A percentile compares a stretch with the other conserved stretches of the same genome.
phyloP scores from a whole-genome alignment of 2,329 filamentous ascomycete species.

The Trichoderma asperellum region DNA sequence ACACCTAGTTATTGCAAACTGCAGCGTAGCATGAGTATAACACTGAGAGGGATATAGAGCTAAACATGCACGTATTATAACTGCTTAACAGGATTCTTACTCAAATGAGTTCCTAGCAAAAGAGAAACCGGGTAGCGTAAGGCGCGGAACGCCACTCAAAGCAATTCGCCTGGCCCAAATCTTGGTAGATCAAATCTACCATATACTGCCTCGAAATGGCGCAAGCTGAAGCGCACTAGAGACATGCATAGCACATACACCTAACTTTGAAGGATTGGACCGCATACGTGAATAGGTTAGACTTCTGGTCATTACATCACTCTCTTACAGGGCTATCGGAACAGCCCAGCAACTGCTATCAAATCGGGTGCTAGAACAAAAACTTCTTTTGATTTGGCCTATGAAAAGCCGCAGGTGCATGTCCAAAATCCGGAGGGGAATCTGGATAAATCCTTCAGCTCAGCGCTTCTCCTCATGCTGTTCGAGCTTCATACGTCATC shows the following conservation, averaged over 20 bases:
- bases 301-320: conserved; percentile 21
- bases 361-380: not conserved
- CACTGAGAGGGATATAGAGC: too few species aligned
- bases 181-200: too few species aligned
- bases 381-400: not conserved
- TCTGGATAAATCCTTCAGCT: conserved; percentile 10
- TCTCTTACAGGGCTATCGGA: not conserved
- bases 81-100: too few species aligned
- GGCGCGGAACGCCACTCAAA: not conserved
- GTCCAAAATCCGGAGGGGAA: not conserved
- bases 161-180: not conserved
- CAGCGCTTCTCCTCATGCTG: not conserved
- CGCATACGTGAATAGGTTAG: not conserved
- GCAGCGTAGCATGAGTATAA: not conserved
- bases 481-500: conserved; percentile 19
- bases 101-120: too few species aligned
- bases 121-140: too few species aligned
- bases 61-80: too few species aligned
- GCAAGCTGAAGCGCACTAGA: conserved; percentile 17
- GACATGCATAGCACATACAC: not conserved
- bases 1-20: not conserved
- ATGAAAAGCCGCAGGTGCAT: conserved; percentile 4
- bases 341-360: not conserved
- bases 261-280: not conserved
- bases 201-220: not conserved